A percentile compares a stretch with the other conserved stretches of the same genome.
phyloP scores from a whole-genome alignment of 108 stramenopile genomes.

The Fragilaria crotonensis region DNA sequence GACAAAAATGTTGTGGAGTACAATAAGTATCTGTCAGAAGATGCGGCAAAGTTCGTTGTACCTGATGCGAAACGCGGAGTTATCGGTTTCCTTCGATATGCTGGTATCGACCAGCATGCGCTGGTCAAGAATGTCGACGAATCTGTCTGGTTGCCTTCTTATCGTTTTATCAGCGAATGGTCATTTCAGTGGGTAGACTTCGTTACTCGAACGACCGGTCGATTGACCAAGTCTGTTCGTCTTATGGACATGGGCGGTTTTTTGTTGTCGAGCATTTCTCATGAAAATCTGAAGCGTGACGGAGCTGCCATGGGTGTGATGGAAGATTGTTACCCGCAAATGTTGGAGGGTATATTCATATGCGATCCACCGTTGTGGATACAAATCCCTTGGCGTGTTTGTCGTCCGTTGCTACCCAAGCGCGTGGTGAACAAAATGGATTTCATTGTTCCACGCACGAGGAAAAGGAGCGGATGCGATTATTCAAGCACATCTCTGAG shows the following conservation, averaged over 20 bases:
- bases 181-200: constrained; percentile 12
- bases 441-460: too few relatives aligned
- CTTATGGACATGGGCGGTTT: constrained; percentile 7
- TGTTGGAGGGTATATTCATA: constrained; percentile 13
- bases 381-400: too few relatives aligned
- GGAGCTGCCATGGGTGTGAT: constrained; percentile 3
- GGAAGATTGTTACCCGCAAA: constrained; percentile 30
- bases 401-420: too few relatives aligned
- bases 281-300: constrained; percentile 2
- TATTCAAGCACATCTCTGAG: too few relatives aligned
- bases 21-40: background rate
- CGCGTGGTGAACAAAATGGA: too few relatives aligned
- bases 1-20: too few relatives aligned
- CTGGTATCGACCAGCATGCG: constrained; percentile 1
- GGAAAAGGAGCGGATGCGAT: too few relatives aligned
- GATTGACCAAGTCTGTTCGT: constrained; percentile 12
- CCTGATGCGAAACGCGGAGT: constrained; percentile 16
- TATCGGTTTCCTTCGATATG: constrained; percentile 4
- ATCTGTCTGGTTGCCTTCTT: too few relatives aligned
- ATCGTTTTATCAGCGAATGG: constrained; percentile 13
- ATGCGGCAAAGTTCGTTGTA: background rate
- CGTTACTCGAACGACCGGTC: constrained; percentile 19
- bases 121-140: background rate
- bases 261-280: background rate
- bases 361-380: too few relatives aligned